These are phyloP conservation scores for Hura crepitans DNA, from an alignment of 441 rosid genomes.

Conservation along the genomic window DNA sequence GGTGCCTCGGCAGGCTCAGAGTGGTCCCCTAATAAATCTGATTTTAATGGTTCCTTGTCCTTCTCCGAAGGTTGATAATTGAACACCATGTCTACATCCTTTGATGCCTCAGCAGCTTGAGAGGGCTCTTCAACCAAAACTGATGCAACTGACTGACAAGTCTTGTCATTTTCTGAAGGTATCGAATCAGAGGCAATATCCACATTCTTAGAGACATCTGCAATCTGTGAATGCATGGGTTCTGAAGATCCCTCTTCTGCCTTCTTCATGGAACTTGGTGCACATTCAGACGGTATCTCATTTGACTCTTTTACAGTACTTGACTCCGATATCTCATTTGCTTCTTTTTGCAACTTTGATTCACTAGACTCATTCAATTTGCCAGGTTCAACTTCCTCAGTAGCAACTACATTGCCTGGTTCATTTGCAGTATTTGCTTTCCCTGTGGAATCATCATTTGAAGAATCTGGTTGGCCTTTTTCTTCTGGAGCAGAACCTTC, in stretches of 20 bases:
- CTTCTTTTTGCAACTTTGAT: constrained; percentile 32
- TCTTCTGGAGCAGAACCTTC: constrained; percentile 43
- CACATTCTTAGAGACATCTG: constrained; percentile 34
- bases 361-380: constrained; percentile 34
- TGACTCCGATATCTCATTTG: constrained; percentile 9
- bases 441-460: constrained; percentile 27
- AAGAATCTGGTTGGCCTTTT: constrained; percentile 33
- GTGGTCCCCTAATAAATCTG: constrained; percentile 27
- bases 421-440: constrained; percentile 29
- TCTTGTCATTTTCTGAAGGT: constrained; percentile 38
- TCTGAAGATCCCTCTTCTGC: constrained; percentile 35
- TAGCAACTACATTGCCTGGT: constrained; percentile 19
- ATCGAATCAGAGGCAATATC: constrained; percentile 30
- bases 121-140: constrained; percentile 36
- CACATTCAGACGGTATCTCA: constrained; percentile 24
- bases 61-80: constrained; percentile 36
- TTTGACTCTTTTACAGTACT: constrained; percentile 30
- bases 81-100: constrained; percentile 42
- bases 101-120: constrained; percentile 35
- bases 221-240: constrained; percentile 29
- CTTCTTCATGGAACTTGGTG: constrained; percentile 31
- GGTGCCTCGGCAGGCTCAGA: constrained; percentile 36
- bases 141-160: constrained; percentile 32
- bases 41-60: constrained; percentile 27
- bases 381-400: constrained; percentile 37